Evolutionary conservation across 2,329 filamentous ascomycete genomes (phyloP).

Genomic region (Allantophomopsis cytisporea): DNA sequence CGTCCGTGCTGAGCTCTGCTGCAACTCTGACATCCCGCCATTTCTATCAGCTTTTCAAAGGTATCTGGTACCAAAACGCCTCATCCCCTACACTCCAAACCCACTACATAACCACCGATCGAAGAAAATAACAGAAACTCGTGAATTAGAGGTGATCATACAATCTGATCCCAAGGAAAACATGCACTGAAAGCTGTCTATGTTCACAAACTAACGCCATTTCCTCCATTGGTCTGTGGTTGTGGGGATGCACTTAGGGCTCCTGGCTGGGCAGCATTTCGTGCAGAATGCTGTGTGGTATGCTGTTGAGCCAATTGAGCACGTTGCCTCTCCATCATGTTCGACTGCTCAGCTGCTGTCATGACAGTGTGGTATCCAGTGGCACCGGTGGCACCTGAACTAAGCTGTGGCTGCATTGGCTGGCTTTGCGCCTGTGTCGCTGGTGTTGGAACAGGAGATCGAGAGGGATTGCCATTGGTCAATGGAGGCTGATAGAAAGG

Average conservation of each 20-base stretch:
- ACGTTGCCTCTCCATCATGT: constrained; percentile 21
- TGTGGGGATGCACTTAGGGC: constrained; percentile 10
- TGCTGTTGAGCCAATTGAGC: constrained; percentile 20
- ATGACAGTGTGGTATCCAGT: constrained; percentile 16
- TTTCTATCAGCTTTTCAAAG: too few relatives aligned
- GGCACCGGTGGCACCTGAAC: constrained; percentile 9
- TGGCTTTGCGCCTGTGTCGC: constrained; percentile 4
- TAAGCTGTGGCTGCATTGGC: constrained; percentile 8
- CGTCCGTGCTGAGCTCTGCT: too few relatives aligned
- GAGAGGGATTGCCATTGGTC: constrained; percentile 12
- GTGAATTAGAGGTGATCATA: too few relatives aligned
- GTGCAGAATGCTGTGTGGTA: constrained; percentile 14
- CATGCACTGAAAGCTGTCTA: too few relatives aligned
- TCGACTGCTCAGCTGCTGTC: constrained; percentile 18
- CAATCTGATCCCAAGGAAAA: too few relatives aligned
- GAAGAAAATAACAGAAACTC: too few relatives aligned
- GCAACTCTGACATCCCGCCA: too few relatives aligned
- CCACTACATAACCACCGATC: too few relatives aligned
- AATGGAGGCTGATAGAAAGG: constrained; percentile 9
- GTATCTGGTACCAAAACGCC: too few relatives aligned
- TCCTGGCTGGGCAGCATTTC: constrained; percentile 13
- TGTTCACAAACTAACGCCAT: constrained; percentile 5
- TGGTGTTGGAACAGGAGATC: constrained; percentile 9
- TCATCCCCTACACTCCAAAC: too few relatives aligned
- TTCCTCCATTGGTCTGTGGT: constrained; percentile 12